These are phyloP conservation scores for Epichloe hybrida DNA, from an alignment of 2,329 filamentous ascomycete species.

Conservation along the genomic window DNA sequence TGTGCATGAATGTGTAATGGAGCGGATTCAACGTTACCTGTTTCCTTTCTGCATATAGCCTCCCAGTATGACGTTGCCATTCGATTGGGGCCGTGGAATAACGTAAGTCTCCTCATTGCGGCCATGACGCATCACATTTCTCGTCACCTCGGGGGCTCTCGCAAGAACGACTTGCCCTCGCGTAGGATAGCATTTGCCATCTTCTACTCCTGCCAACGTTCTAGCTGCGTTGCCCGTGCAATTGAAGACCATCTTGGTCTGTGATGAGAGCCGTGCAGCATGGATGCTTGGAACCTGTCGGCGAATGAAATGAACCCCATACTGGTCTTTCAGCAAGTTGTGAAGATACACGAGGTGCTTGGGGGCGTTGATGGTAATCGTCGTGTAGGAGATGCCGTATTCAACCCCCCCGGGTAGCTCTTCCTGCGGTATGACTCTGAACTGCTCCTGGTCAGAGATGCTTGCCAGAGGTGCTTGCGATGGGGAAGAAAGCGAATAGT, in stretches of 20 bases:
- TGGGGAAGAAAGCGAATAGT: neutral
- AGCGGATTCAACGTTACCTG: constrained; percentile 11
- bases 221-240: constrained; percentile 22
- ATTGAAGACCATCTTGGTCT: constrained; percentile 21
- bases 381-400: constrained; percentile 23
- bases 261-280: constrained; percentile 13
- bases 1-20: neutral
- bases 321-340: constrained; percentile 11
- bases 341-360: constrained; percentile 22
- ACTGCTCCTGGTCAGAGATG: constrained; percentile 10
- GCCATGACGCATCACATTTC: constrained; percentile 26
- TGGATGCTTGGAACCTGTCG: constrained; percentile 15
- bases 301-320: constrained; percentile 20
- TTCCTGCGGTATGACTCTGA: constrained; percentile 14
- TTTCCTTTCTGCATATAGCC: constrained; percentile 26
- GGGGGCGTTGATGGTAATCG: constrained; percentile 24
- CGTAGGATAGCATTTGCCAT: constrained; percentile 26
- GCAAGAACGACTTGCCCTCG: constrained; percentile 25
- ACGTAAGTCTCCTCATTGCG: constrained; percentile 27
- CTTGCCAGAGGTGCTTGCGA: too few species aligned
- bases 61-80: constrained; percentile 21
- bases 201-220: constrained; percentile 21
- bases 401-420: constrained; percentile 19
- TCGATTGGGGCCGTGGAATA: constrained; percentile 23
- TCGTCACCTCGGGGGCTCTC: constrained; percentile 16